These are phyloP conservation scores for Maudiozyma barnettii DNA, from an alignment of 805 yeast genomes.

Conservation along the genomic window DNA sequence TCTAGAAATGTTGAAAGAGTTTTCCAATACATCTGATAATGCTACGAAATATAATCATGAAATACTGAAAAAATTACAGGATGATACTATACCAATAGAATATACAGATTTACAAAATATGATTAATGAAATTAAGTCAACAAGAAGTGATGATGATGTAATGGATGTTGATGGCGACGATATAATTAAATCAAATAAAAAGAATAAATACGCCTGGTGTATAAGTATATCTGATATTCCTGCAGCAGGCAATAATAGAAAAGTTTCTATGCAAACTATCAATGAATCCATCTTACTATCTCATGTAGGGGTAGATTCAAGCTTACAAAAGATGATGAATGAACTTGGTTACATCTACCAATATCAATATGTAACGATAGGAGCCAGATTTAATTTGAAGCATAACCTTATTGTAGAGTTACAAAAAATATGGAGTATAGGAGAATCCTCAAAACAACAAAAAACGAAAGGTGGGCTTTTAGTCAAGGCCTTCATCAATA, in stretches of 20 bases:
- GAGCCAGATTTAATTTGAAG: conserved; percentile 22
- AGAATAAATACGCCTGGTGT: conserved; percentile 38
- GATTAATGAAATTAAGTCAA: background rate
- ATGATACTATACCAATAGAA: conserved; percentile 12
- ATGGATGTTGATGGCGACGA: conserved; percentile 3
- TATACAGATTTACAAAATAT: background rate
- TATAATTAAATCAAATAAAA: background rate
- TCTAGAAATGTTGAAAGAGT: conserved; percentile 3
- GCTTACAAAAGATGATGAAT: conserved; percentile 34
- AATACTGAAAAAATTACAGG: conserved; percentile 11
- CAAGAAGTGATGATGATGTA: background rate
- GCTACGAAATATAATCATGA: conserved; percentile 10
- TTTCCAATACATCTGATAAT: background rate
- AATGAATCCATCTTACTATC: conserved; percentile 39
- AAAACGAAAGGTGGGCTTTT: conserved; percentile 45
- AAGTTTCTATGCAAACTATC: conserved; percentile 56
- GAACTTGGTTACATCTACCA: conserved; percentile 65
- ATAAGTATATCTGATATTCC: conserved; percentile 65
- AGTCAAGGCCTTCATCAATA: conserved; percentile 60
- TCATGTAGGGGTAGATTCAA: conserved; percentile 25
- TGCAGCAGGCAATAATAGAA: conserved; percentile 53
- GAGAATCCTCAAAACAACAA: conserved; percentile 34
- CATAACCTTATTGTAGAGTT: conserved; percentile 23
- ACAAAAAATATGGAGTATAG: conserved; percentile 24
- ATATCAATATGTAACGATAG: conserved; percentile 27